Conservation (phyloP, 2,329 filamentous ascomycete genomes). For the Apiospora phragmitis region DNA sequence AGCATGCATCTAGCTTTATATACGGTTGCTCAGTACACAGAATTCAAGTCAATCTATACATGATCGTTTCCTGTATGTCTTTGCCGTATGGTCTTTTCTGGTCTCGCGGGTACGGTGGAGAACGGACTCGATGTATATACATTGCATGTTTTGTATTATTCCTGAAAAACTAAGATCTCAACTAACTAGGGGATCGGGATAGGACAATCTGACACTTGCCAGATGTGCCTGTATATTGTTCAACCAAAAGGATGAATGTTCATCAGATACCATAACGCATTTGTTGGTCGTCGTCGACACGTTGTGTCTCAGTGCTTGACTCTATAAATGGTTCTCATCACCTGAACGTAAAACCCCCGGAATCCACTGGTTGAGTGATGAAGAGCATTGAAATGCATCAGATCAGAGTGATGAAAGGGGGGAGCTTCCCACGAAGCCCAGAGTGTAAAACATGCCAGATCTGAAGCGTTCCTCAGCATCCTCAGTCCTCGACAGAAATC, state of each 20-base stretch:
- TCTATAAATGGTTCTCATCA: conserved; percentile 97
- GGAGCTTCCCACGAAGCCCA: conserved; percentile 20
- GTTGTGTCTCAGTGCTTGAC: conserved; percentile 90
- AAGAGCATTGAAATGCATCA: conserved; percentile 13
- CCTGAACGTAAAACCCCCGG: conserved; percentile 46
- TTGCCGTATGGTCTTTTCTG: neutral
- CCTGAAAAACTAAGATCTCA: neutral
- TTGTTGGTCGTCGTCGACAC: conserved; percentile 45
- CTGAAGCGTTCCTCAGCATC: conserved; percentile 12
- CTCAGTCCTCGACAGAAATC: conserved; percentile 53
- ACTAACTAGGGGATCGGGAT: neutral
- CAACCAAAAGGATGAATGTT: conserved; percentile 5
- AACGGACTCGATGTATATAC: neutral
- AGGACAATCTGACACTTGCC: neutral
- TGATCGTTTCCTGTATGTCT: neutral
- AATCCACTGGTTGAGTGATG: neutral
- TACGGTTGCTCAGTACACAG: neutral
- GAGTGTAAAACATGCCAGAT: conserved; percentile 33
- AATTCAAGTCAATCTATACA: neutral
- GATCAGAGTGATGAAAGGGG: conserved; percentile 7
- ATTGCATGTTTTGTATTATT: neutral
- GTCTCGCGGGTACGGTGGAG: no score
- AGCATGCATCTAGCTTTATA: neutral
- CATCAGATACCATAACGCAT: conserved; percentile 53
- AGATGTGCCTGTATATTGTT: neutral